Percentiles rank a stretch among this genome's conserved stretches.
phyloP scores from a whole-genome alignment of 2,329 filamentous ascomycete genomes.

The Sclerotinia trifoliorum region DNA sequence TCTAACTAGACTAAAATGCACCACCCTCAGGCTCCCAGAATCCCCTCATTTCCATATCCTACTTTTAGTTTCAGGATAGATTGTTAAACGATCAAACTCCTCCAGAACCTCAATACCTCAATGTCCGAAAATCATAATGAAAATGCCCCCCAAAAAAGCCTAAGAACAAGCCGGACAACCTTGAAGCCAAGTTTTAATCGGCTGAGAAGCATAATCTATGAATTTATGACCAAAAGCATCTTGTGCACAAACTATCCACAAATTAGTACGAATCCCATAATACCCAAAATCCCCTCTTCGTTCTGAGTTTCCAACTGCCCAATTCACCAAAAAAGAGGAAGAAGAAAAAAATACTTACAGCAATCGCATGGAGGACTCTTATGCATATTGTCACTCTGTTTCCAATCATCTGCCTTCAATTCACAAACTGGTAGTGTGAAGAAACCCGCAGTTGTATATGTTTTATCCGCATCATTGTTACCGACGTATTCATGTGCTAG shows the following conservation, averaged over 20 bases:
- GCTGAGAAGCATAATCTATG: background rate
- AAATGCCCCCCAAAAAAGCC: too few relatives aligned
- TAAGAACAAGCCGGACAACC: background rate
- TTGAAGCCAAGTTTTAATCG: background rate
- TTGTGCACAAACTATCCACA: background rate
- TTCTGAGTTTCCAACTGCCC: background rate
- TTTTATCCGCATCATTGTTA: background rate
- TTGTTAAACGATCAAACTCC: too few relatives aligned
- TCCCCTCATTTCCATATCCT: too few relatives aligned
- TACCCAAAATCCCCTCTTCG: background rate
- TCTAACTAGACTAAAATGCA: too few relatives aligned
- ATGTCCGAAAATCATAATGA: too few relatives aligned
- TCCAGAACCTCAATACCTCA: too few relatives aligned
- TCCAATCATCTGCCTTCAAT: background rate
- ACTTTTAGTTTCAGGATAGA: too few relatives aligned
- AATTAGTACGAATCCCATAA: background rate
- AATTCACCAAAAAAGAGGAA: background rate
- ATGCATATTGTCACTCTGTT: background rate
- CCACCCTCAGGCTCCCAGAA: too few relatives aligned
- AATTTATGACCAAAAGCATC: conserved; percentile 1
- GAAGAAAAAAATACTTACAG: background rate
- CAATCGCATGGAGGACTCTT: background rate
- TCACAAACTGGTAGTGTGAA: background rate
- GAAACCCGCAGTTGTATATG: background rate
- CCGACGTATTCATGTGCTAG: background rate